Evolutionary conservation across 305 asterid genomes (phyloP).

Genomic region (Solanum chacoense): DNA sequence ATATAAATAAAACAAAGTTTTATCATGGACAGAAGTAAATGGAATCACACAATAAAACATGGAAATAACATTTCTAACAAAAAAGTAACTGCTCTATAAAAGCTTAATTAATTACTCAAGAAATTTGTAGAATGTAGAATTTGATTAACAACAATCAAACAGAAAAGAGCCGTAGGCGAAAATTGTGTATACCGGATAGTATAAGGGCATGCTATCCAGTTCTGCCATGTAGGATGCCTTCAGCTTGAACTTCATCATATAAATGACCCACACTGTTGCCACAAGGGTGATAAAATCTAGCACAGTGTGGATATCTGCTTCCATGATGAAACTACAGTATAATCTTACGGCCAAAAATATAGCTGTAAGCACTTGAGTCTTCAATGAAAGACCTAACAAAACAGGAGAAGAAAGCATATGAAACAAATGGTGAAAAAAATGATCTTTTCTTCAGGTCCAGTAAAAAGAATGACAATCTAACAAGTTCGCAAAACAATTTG

Average conservation of each 20-base stretch:
- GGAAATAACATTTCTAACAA: not conserved
- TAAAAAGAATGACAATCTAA: not conserved
- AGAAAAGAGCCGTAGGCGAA: not conserved
- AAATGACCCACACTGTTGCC: slow-evolving; percentile 76
- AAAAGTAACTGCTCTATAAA: not conserved
- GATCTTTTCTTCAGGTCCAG: not conserved
- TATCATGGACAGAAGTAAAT: not conserved
- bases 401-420: not conserved
- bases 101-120: not conserved
- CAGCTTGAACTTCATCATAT: slow-evolving; percentile 64
- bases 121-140: not conserved
- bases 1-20: not conserved
- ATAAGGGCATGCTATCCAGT: slow-evolving; percentile 55
- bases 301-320: slow-evolving; percentile 73
- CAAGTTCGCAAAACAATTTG: not conserved
- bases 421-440: not conserved
- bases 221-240: slow-evolving; percentile 55
- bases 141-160: not conserved
- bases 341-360: slow-evolving; percentile 58
- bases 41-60: not conserved
- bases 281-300: slow-evolving; percentile 65
- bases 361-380: slow-evolving; percentile 77
- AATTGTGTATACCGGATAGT: slow-evolving; percentile 45
- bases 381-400: slow-evolving; percentile 63
- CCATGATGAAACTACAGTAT: slow-evolving; percentile 50